Conservation (phyloP, 225 moss, liverwort and hornwort genomes). For the Neckera pumila region DNA sequence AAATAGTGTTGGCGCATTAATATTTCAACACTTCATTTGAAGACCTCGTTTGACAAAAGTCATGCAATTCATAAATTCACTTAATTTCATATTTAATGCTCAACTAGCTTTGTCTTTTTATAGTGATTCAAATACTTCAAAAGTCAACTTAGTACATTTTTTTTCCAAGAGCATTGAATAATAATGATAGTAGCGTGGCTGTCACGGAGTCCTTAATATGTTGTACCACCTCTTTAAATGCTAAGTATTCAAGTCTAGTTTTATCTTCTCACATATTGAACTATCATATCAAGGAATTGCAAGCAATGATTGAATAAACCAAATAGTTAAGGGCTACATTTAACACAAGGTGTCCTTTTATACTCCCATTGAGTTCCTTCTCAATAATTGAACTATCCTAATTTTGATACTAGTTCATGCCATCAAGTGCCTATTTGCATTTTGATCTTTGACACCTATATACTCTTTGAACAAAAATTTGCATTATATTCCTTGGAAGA, state of each 20-base stretch:
- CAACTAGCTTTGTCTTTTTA: not conserved
- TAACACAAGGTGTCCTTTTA: rapidly evolving
- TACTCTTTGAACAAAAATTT: not conserved
- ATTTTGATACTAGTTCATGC: not conserved
- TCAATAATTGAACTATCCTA: not conserved
- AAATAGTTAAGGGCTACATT: too few relatives aligned
- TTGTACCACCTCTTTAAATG: rapidly evolving
- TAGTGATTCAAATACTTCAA: not conserved
- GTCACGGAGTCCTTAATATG: rapidly evolving
- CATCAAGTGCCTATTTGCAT: not conserved
- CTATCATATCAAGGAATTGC: too few relatives aligned
- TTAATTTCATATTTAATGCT: not conserved
- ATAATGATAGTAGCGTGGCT: rapidly evolving
- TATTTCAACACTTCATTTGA: too few relatives aligned
- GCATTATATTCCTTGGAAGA: too few relatives aligned
- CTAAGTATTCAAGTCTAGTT: not conserved
- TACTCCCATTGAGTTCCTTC: not conserved
- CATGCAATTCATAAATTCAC: too few relatives aligned
- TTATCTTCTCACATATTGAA: not conserved
- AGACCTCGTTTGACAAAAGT: too few relatives aligned
- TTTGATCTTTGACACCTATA: too few relatives aligned
- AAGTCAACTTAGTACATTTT: not conserved
- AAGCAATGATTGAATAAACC: not conserved
- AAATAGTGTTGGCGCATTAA: too few relatives aligned
- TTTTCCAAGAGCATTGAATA: not conserved